Base-by-base conservation (phyloP, 2,329 filamentous ascomycete species). In the Aspergillus fumigatus region DNA sequence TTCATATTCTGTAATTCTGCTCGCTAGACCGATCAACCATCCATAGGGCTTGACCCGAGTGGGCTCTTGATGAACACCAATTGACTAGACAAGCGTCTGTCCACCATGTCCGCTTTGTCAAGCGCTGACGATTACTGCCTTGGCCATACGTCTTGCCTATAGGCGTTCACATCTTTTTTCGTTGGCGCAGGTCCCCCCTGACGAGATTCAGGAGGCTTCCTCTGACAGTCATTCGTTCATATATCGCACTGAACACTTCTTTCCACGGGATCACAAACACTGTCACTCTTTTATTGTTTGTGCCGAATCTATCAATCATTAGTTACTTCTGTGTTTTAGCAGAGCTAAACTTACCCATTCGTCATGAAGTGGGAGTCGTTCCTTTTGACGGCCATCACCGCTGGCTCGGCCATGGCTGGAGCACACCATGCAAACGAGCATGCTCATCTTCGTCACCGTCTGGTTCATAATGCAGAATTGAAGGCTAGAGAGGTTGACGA, bases 211-310 rank as follows among this genome's bases (percentile, higher is more conserved):
- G 32, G 32, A 38, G 32, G 17, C 32, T 38, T 38, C 32, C 6
- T 38, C 32, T 14, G 14, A 35, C 32, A 38, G 32, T 38, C 14
- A n/a, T 17, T 38, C 14, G 17, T 38, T 38, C 14, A 38, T 38
- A 38, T 38, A 38, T 38, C 32, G 32, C 32, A 38, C 2, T 3
- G 14, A 38, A 17, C 41, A 19, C 21, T 45, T 19, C 23, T 45
- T 45, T 45, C 9, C 41, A 23, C 8, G 21, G n/a, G 1, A 4
- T 23, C 8, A 23, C 54, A 11, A 52, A 50, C 17, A 35, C 49
- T 10, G 56, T 58, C 49, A 52, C 60, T 3, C 50, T 9, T 32
- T 51, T 3, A 60, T 53, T 35, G 32, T 35, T 49, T 5, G 49
- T 54, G 4, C 19, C 52, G 25, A 35, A 52, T 21, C 48, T 54